A percentile compares a stretch with the other conserved stretches of the same genome.
phyloP scores from a whole-genome alignment of 768 basidiomycete genomes.

The Piloderma croceum region DNA sequence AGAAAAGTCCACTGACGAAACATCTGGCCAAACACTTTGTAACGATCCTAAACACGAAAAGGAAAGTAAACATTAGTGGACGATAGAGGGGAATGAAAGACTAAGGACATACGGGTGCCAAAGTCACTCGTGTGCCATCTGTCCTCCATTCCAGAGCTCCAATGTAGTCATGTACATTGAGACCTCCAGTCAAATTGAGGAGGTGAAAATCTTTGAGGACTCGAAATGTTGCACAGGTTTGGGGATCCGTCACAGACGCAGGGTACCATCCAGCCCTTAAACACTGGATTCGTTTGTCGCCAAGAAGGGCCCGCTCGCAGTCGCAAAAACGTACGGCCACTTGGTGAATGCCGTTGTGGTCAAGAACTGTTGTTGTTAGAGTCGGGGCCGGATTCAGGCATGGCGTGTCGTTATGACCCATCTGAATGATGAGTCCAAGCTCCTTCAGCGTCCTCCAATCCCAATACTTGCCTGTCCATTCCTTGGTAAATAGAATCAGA shows the following conservation, averaged over 20 bases:
- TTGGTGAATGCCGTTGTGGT: constrained; percentile 17
- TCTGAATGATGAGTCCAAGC: constrained; percentile 11
- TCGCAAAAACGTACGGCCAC: constrained; percentile 14
- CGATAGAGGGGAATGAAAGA: not conserved
- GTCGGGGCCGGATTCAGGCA: constrained; percentile 6
- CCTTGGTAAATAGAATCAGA: constrained; percentile 6
- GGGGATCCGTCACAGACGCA: constrained; percentile 13
- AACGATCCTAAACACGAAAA: too few relatives aligned
- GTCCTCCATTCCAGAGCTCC: constrained; percentile 5
- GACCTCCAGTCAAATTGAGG: constrained; percentile 12
- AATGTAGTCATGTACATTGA: constrained; percentile 17
- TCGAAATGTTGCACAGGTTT: constrained; percentile 15
- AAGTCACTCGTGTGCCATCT: constrained; percentile 3
- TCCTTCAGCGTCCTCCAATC: constrained; percentile 3
- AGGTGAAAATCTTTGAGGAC: constrained; percentile 18
- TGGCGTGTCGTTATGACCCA: constrained; percentile 8
- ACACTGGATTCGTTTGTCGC: constrained; percentile 7
- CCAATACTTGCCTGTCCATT: constrained; percentile 14
- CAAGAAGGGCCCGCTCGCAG: constrained; percentile 5
- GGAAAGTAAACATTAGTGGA: not conserved
- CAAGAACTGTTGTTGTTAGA: constrained; percentile 5
- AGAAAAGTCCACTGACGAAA: not conserved
- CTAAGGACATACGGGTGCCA: constrained; percentile 1
- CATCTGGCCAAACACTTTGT: constrained; percentile 4
- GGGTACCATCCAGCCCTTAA: constrained; percentile 18